Base-by-base conservation (phyloP, 2,329 filamentous ascomycete species). In the Lecanicillium sp. region DNA sequence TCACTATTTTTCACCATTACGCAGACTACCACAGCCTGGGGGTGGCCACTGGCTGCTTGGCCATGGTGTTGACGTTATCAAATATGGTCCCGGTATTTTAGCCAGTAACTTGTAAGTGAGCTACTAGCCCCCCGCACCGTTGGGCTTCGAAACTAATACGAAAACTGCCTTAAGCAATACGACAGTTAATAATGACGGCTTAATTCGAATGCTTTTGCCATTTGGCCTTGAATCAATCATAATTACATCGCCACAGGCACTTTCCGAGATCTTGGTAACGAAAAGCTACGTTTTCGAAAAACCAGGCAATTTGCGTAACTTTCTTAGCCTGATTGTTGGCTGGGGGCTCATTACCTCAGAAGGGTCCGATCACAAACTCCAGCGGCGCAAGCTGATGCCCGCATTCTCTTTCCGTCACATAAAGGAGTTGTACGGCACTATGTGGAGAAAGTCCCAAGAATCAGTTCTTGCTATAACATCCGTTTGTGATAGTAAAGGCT, bases 241-340 rank as follows among this genome's bases (percentile, higher is more conserved):
- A 3, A 50, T 77, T 29, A 75, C 71, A 2, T 72, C 61, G 8
- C 68, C 79, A 7, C 77, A 80, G 55, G 76, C 71, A 0, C 61
- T 85, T 5, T 66, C 72, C 3, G 81, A 87, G 52, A 68, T 85
- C 7, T 64, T 87, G 3, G 73, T 75, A 7, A 74, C 71, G 6
- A 77, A 74, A 43, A 76, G 68, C 45, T 84, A 86, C 53, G 74
- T 81, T 35, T 87, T 82, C 46, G 51, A 68, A 28, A 85, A 84
- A 54, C 79, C 81, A 0, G 32, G 35, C 2, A 39, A 41, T 22
- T 28, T 41, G 1, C 35, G 86, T 60, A 80, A 85, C 43, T 90
- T 85, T 65, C 78, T 95, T 6, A 79, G 94, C 45, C 83, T 79
- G 64, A 83, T 84, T 50, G 78, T 95, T 39, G 88, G 89, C 52